A percentile compares a stretch with the other conserved stretches of the same genome.
These are phyloP conservation scores for Vitis hybrid DNA, from an alignment of 177 flowering plant species.

Conservation along the genomic window DNA sequence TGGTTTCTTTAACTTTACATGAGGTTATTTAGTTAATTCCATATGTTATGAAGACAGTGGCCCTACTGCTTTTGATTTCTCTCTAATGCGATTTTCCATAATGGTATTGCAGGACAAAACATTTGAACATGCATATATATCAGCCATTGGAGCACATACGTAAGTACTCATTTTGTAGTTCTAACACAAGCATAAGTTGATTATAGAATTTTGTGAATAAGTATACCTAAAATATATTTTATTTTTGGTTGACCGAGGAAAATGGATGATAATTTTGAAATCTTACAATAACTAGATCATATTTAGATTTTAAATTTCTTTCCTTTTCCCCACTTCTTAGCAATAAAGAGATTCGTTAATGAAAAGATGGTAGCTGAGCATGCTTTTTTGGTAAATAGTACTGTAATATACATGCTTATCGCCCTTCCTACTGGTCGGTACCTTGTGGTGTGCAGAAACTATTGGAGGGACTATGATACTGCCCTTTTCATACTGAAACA, in stretches of 20 bases:
- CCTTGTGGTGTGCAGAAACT: conserved; percentile 54
- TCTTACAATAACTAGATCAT: too few species aligned
- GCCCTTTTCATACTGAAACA: conserved; percentile 90
- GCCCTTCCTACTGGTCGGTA: not conserved
- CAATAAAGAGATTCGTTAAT: not conserved
- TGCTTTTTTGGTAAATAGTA: not conserved
- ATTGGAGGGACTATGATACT: conserved; percentile 94
- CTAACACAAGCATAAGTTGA: not conserved
- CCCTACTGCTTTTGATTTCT: not conserved
- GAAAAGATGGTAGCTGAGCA: not conserved
- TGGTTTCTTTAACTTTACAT: too few species aligned
- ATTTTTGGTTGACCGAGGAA: not conserved
- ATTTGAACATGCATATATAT: conserved; percentile 80
- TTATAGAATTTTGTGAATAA: not conserved
- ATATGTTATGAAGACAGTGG: not conserved
- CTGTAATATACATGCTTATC: not conserved
- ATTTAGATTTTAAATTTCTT: too few species aligned
- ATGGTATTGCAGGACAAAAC: conserved; percentile 78
- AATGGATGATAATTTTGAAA: too few species aligned
- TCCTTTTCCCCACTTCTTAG: not conserved
- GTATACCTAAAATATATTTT: not conserved
- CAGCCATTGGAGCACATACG: conserved; percentile 94
- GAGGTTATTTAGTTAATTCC: not conserved
- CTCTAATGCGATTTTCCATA: not conserved
- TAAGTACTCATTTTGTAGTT: conserved; percentile 33